These are phyloP conservation scores for Penicillium pulvis DNA, from an alignment of 495 filamentous ascomycete genomes.

Conservation along the genomic window DNA sequence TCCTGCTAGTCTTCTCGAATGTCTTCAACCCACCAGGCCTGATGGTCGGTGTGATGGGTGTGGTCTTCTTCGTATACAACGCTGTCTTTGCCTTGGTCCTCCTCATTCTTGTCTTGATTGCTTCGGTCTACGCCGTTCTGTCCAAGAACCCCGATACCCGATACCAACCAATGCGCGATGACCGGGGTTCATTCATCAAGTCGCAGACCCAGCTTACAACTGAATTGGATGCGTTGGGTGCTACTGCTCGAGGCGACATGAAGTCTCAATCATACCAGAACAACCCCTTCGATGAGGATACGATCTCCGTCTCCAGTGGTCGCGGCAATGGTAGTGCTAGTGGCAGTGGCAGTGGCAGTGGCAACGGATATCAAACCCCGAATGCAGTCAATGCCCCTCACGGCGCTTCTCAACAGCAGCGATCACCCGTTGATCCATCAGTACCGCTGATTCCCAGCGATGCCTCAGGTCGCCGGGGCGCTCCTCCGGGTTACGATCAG, in stretches of 20 bases:
- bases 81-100: constrained; percentile 85
- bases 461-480: constrained; percentile 33
- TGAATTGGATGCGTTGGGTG: constrained; percentile 90
- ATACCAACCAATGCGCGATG: constrained; percentile 96
- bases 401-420: constrained; percentile 21
- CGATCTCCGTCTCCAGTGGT: constrained; percentile 62
- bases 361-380: constrained; percentile 18
- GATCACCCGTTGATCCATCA: constrained; percentile 65
- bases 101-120: constrained; percentile 83
- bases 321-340: constrained; percentile 26
- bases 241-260: constrained; percentile 82
- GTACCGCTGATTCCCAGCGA: constrained; percentile 62
- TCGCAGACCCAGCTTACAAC: constrained; percentile 87
- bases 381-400: constrained; percentile 21
- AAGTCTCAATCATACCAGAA: constrained; percentile 66
- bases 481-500: constrained; percentile 40
- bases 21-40: constrained; percentile 85
- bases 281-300: constrained; percentile 77
- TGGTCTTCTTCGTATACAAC: constrained; percentile 92
- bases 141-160: constrained; percentile 95
- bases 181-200: constrained; percentile 97
- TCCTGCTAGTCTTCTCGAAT: constrained; percentile 80
- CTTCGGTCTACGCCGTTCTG: constrained; percentile 78
- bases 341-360: constrained; percentile 30
- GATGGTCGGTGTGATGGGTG: constrained; percentile 90